Conservation (phyloP, 2,329 filamentous ascomycete genomes). For the Fusarium aywerte region DNA sequence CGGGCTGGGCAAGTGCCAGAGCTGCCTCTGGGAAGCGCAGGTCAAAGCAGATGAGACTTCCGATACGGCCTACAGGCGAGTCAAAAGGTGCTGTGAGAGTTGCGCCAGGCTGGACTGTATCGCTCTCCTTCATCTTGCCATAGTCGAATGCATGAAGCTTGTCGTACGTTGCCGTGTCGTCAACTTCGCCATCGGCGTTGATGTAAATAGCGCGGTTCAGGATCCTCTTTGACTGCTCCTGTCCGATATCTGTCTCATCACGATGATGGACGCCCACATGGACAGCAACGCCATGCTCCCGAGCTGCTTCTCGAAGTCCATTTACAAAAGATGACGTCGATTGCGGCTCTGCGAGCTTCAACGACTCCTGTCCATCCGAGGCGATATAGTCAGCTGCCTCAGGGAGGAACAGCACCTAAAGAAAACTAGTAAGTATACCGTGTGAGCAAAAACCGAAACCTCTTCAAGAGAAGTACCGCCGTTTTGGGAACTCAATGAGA, state of each 20-base stretch:
- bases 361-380: conserved; percentile 71
- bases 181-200: conserved; percentile 55
- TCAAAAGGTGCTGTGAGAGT: conserved; percentile 75
- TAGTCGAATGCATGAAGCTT: conserved; percentile 93
- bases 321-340: conserved; percentile 76
- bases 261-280: conserved; percentile 91
- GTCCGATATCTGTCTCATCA: conserved; percentile 43
- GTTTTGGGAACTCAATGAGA: conserved; percentile 17
- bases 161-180: conserved; percentile 70
- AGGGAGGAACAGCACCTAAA: conserved; percentile 84
- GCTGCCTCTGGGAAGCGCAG: conserved; percentile 83
- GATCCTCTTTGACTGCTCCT: conserved; percentile 48
- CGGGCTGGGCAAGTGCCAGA: conserved; percentile 67
- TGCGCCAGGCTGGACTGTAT: conserved; percentile 74
- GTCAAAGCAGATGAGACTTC: conserved; percentile 90
- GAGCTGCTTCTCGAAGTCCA: conserved; percentile 77
- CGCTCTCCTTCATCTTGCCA: conserved; percentile 60
- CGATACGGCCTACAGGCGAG: conserved; percentile 79
- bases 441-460: conserved; percentile 25
- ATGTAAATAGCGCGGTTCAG: conserved; percentile 67
- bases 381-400: conserved; percentile 93
- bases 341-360: conserved; percentile 76
- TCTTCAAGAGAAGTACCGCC: conserved; percentile 25
- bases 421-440: conserved; percentile 37
- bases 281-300: conserved; percentile 72